These are phyloP conservation scores for Zygosaccharomyces lentus DNA, from an alignment of 805 yeast species.

Conservation along the genomic window DNA sequence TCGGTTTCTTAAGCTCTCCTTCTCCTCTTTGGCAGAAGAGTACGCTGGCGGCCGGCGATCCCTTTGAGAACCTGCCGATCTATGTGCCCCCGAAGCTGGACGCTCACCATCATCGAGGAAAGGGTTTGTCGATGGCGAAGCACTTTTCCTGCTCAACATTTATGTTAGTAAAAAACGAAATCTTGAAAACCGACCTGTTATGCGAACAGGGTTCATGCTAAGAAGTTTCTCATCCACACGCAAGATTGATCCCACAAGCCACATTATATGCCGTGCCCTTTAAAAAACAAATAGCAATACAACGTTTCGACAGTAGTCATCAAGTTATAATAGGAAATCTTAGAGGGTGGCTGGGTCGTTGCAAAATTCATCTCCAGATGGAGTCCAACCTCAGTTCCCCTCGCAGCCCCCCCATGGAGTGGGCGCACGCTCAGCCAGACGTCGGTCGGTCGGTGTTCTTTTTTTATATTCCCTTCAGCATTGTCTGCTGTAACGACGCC, in stretches of 20 bases:
- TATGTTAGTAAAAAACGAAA: slow-evolving; percentile 9
- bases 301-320: not conserved
- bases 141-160: slow-evolving; percentile 10
- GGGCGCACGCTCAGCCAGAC: too few relatives aligned
- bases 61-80: not conserved
- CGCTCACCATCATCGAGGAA: slow-evolving; percentile 32
- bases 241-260: not conserved
- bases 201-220: not conserved
- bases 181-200: not conserved
- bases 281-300: not conserved
- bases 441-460: not conserved
- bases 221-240: not conserved
- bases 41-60: slow-evolving; percentile 24
- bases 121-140: slow-evolving; percentile 31
- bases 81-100: slow-evolving; percentile 8
- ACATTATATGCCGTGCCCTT: not conserved
- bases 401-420: not conserved
- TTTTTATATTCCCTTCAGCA: not conserved
- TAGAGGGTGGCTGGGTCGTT: not conserved
- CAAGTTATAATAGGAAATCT: not conserved
- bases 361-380: slow-evolving; percentile 1
- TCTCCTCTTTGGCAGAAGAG: slow-evolving; percentile 34
- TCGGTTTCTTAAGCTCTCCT: slow-evolving; percentile 31
- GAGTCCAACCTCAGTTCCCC: not conserved
- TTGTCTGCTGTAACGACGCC: not conserved